These are phyloP conservation scores for Breynia disticha DNA, from an alignment of 441 rosid genomes.

Conservation along the genomic window DNA sequence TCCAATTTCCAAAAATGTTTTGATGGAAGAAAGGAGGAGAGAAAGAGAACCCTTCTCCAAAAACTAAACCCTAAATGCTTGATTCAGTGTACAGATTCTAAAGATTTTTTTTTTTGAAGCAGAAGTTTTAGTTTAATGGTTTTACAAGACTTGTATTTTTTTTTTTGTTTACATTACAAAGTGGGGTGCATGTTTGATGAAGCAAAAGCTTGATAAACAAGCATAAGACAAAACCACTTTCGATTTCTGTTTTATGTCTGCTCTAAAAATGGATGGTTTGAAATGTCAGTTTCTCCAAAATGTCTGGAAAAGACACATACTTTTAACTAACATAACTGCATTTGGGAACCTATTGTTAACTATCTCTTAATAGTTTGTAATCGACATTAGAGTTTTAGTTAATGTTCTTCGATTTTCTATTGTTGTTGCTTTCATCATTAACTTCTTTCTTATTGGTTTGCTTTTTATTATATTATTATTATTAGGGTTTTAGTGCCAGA, in stretches of 20 bases:
- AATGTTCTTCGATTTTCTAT: too few species aligned
- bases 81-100: too few species aligned
- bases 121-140: background rate
- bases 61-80: background rate
- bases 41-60: background rate
- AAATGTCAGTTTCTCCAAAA: conserved; percentile 16
- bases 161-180: background rate
- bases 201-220: background rate
- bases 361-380: background rate
- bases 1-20: background rate
- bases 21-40: background rate
- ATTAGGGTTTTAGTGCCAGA: too few species aligned
- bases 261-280: conserved; percentile 14
- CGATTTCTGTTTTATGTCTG: background rate
- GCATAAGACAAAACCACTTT: background rate
- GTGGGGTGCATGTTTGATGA: conserved; percentile 20
- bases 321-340: conserved; percentile 5
- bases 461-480: too few species aligned
- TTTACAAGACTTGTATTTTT: background rate
- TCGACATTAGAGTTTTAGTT: background rate
- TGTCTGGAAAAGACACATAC: conserved; percentile 16
- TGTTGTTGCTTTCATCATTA: too few species aligned
- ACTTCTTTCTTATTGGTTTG: too few species aligned
- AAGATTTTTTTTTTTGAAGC: too few species aligned
- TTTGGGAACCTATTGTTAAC: background rate